These are phyloP conservation scores for Gamarada debralockiae DNA, from an alignment of 495 filamentous ascomycete genomes.

Conservation along the genomic window DNA sequence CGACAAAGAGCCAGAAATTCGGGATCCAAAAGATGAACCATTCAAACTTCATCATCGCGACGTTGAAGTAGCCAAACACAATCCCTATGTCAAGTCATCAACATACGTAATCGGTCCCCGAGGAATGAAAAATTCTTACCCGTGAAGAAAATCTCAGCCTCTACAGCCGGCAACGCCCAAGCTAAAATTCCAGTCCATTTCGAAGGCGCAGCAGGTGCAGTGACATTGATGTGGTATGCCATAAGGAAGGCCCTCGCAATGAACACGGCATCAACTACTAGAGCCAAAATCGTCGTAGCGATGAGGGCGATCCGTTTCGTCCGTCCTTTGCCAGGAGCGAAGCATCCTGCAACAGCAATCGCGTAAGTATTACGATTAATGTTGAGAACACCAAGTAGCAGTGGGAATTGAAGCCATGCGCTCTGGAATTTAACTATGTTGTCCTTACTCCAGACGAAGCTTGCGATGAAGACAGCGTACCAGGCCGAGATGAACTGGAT, in stretches of 20 bases:
- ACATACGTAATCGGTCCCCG: too few relatives aligned
- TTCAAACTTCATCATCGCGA: too few relatives aligned
- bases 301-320: background rate
- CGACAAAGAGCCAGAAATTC: too few relatives aligned
- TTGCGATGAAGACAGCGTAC: conserved; percentile 2
- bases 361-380: conserved; percentile 4
- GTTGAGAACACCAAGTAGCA: conserved; percentile 1
- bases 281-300: background rate
- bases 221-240: background rate
- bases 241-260: background rate
- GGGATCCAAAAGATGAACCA: too few relatives aligned
- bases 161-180: background rate
- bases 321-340: background rate
- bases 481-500: background rate
- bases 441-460: conserved; percentile 1
- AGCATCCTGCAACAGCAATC: background rate
- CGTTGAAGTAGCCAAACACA: too few relatives aligned
- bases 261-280: background rate
- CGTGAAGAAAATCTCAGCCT: background rate
- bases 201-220: background rate
- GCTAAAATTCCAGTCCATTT: background rate
- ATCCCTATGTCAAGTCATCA: too few relatives aligned
- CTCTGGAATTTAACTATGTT: background rate
- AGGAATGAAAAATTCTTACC: background rate
- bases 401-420: background rate